phyloP scores from a whole-genome alignment of 2,329 filamentous ascomycete species.

The Epichloe coenophiala region DNA sequence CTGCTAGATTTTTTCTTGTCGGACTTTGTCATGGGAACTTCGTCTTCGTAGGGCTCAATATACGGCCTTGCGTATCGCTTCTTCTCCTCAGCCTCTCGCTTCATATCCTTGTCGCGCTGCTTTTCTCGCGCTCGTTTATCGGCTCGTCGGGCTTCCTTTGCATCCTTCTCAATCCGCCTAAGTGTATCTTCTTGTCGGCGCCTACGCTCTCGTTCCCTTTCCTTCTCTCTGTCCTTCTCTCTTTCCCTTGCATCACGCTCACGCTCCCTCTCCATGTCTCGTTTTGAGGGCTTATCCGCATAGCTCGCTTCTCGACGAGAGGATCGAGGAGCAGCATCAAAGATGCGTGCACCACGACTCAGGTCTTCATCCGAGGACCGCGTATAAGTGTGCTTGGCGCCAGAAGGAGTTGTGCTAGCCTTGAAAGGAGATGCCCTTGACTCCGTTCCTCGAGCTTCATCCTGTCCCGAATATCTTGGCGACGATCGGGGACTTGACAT shows the following conservation, averaged over 20 bases:
- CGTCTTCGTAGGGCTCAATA: conserved; percentile 22
- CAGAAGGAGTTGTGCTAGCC: conserved; percentile 19
- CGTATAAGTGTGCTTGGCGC: conserved; percentile 22
- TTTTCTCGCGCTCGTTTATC: conserved; percentile 23
- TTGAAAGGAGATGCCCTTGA: conserved; percentile 26
- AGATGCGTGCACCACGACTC: conserved; percentile 22
- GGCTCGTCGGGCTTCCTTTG: conserved; percentile 19
- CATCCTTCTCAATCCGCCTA: conserved; percentile 19
- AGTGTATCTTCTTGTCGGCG: conserved; percentile 12
- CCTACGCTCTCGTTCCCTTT: conserved; percentile 10
- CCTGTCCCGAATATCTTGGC: conserved; percentile 15
- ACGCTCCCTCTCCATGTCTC: conserved; percentile 26
- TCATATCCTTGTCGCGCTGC: conserved; percentile 24
- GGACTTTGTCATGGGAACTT: conserved; percentile 13
- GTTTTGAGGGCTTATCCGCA: conserved; percentile 30
- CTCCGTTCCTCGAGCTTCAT: conserved; percentile 4
- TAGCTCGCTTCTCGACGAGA: conserved; percentile 36
- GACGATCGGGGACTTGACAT: conserved; percentile 31
- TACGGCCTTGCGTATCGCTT: conserved; percentile 21
- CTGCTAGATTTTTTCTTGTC: conserved; percentile 27
- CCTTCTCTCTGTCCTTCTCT: conserved; percentile 5
- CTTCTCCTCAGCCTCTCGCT: conserved; percentile 24
- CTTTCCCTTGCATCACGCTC: conserved; percentile 1
- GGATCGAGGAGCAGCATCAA: conserved; percentile 26
- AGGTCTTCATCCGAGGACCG: conserved; percentile 36